Percentiles rank a stretch among this genome's conserved stretches.
Evolutionary conservation across 176 grass and related monocot species (phyloP).

Genomic region (Aegilops bicornis): DNA sequence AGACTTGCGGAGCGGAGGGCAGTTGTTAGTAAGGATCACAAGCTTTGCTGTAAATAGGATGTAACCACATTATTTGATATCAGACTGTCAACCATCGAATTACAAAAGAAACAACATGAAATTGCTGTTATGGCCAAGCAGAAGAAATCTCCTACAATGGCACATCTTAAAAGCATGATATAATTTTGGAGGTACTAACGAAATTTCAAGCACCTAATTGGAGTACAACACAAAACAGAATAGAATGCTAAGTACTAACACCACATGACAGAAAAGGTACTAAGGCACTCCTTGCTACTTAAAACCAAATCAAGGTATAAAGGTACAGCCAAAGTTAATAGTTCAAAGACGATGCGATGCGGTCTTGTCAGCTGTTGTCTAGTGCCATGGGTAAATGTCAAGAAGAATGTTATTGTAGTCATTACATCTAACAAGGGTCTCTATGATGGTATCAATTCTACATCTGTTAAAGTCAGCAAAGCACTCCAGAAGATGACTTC

Average conservation of each 20-base stretch:
- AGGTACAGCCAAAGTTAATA: too few relatives aligned
- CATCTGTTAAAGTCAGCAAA: too few relatives aligned
- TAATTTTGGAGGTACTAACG: background rate
- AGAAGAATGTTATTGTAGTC: too few relatives aligned
- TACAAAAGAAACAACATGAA: background rate
- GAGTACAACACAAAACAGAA: background rate
- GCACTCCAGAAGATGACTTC: too few relatives aligned
- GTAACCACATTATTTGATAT: background rate
- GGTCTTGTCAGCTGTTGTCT: too few relatives aligned
- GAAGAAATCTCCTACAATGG: background rate
- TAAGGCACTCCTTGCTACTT: too few relatives aligned
- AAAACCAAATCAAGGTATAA: too few relatives aligned
- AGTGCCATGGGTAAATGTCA: too few relatives aligned
- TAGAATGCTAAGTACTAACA: background rate
- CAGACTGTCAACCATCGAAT: background rate
- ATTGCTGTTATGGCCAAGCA: background rate
- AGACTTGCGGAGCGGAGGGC: slow-evolving; percentile 73
- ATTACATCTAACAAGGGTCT: too few relatives aligned
- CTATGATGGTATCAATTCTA: too few relatives aligned
- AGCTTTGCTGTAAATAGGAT: slow-evolving; percentile 57
- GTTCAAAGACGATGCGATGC: too few relatives aligned
- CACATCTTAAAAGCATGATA: background rate
- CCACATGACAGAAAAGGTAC: too few relatives aligned
- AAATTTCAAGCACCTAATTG: background rate
- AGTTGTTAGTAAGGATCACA: slow-evolving; percentile 80